Evolutionary conservation across 164 flowering plant species (phyloP), one percentile per base, ranked within the genome.

Genomic region (Nelumbo lutea): DNA sequence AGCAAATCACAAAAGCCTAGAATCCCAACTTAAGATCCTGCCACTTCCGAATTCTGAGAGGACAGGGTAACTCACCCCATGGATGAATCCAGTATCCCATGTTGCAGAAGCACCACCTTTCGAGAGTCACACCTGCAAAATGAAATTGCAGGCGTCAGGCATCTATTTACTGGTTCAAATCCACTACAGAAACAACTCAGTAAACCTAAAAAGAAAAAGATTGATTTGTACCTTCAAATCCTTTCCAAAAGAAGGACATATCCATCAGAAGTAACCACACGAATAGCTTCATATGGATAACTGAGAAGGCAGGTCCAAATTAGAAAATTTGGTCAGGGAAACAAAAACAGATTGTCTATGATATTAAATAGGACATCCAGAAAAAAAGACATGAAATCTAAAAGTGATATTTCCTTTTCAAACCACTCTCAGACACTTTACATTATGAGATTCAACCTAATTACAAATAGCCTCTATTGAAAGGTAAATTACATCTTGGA

Each of bases 201-300:
- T 40, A 38, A 15, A 45, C 48, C 0, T 48, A 4, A 8, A 58
- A 42, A 6, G 3, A 4, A 42, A 42, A 1, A 43, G 14, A 41
- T 10, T 44, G 2, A 39, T 13, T 59, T 44, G 56, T 83, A 89
- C 99, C 99, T 87, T 15, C 98, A 98, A 42, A 96, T 87, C 82
- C 99, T 88, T 80, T 96, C 99, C 81, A 96, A 68, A 72, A 93
- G 89, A 73, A 96, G 89, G 72, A 88, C 88, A 80, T 96, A 96
- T 61, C 99, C 99, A 84, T 96, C 99, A 70, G 85, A 69, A 63
- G 99, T 96, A 65, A 86, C 82, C 63, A 96, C 98, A 73, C 69
- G 88, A 65, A 96, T 88, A 70, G 95, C 97, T 87, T 96, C 98
- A 79, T 93, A 96, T 47, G 99, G 99, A 73, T 96, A 96, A 85